These are phyloP conservation scores for Nemania sp. DNA, from an alignment of 2,329 filamentous ascomycete genomes.

Conservation along the genomic window DNA sequence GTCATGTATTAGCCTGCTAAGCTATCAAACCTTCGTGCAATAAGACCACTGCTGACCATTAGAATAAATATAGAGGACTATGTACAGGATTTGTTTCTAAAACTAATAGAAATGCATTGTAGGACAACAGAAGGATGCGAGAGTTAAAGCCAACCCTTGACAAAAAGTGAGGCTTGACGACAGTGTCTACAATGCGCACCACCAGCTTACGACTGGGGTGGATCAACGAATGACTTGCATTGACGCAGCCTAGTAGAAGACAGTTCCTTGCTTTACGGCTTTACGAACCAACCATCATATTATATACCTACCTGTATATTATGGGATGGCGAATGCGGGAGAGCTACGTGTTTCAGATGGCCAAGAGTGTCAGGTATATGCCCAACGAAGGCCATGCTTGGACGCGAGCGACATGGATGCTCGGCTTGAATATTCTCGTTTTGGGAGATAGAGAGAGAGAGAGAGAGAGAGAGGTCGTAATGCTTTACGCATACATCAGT, in stretches of 20 bases:
- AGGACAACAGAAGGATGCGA: conserved; percentile 21
- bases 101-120: conserved; percentile 14
- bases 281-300: conserved; percentile 13
- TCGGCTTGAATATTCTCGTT: not conserved
- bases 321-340: conserved; percentile 32
- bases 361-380: conserved; percentile 21
- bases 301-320: too few species aligned
- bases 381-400: conserved; percentile 13
- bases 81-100: not conserved
- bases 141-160: conserved; percentile 31
- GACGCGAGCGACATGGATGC: conserved; percentile 24
- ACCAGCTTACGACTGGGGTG: conserved; percentile 22
- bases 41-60: not conserved
- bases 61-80: not conserved
- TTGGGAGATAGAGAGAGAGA: not conserved
- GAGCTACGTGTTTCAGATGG: conserved; percentile 36
- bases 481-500: not conserved
- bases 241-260: conserved; percentile 2
- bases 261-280: conserved; percentile 1
- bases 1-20: not conserved
- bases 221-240: conserved; percentile 32
- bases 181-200: conserved; percentile 33
- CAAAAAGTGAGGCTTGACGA: conserved; percentile 30
- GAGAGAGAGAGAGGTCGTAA: conserved; percentile 2
- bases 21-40: not conserved